These are phyloP conservation scores for Noccaea caerulescens DNA, from an alignment of 345 rosid genomes.

Conservation along the genomic window DNA sequence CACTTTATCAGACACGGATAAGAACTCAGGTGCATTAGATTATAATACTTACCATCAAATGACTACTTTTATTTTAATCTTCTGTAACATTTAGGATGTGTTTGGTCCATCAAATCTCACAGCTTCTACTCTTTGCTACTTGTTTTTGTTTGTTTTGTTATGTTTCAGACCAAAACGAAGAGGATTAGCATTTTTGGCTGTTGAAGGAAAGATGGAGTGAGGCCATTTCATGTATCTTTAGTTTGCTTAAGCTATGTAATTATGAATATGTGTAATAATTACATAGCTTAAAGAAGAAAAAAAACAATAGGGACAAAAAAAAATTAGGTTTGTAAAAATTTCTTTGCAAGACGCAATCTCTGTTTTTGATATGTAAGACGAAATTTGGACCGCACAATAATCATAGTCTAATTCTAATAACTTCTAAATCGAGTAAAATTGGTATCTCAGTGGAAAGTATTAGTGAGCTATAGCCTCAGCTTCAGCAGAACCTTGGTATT, in stretches of 20 bases:
- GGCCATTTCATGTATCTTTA: slow-evolving; percentile 9
- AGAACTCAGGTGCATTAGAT: slow-evolving; percentile 36
- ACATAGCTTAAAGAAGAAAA: slow-evolving; percentile 18
- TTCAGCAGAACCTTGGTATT: slow-evolving; percentile 17
- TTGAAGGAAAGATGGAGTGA: slow-evolving; percentile 15
- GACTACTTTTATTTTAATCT: not conserved
- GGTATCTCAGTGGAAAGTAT: not conserved
- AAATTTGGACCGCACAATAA: slow-evolving; percentile 13
- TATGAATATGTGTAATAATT: slow-evolving; percentile 12
- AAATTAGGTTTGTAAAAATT: slow-evolving; percentile 1
- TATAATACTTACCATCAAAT: too few species aligned
- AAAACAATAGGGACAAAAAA: slow-evolving; percentile 8
- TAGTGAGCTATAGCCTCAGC: not conserved
- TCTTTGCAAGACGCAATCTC: slow-evolving; percentile 20
- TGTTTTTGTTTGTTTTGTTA: too few species aligned
- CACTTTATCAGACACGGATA: slow-evolving; percentile 31
- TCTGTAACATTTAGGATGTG: slow-evolving; percentile 6
- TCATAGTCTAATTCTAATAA: not conserved
- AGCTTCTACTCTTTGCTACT: not conserved
- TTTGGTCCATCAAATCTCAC: slow-evolving; percentile 26
- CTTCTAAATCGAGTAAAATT: not conserved
- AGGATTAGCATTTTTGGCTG: slow-evolving; percentile 27
- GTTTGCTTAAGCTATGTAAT: slow-evolving; percentile 25
- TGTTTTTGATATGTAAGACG: slow-evolving; percentile 21
- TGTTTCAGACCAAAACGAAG: slow-evolving; percentile 40